A percentile compares a stretch with the other conserved stretches of the same genome.
Conservation (phyloP, 805 yeast genomes). For the Kuraishia hungarica region DNA sequence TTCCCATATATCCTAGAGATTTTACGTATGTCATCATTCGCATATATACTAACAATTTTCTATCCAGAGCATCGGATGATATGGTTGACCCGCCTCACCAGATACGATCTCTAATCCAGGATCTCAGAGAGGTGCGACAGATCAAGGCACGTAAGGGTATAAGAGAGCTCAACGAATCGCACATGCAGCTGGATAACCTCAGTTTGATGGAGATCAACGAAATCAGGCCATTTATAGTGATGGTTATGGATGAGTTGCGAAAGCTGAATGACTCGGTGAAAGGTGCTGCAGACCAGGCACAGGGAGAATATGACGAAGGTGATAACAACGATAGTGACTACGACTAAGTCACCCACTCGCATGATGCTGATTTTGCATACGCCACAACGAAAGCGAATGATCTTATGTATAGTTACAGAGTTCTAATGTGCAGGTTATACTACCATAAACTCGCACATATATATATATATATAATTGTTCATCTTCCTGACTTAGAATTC, state of each 20-base stretch:
- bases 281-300: background rate
- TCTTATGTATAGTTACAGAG: background rate
- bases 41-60: slow-evolving; percentile 1
- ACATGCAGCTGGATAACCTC: slow-evolving; percentile 74
- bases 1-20: background rate
- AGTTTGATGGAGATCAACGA: slow-evolving; percentile 84
- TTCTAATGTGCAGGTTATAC: too few relatives aligned
- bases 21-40: background rate
- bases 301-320: background rate
- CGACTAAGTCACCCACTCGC: too few relatives aligned
- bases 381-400: too few relatives aligned
- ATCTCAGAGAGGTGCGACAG: slow-evolving; percentile 73
- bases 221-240: slow-evolving; percentile 71
- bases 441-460: too few relatives aligned
- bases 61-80: slow-evolving; percentile 60
- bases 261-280: slow-evolving; percentile 31
- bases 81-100: slow-evolving; percentile 64
- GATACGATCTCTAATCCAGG: slow-evolving; percentile 66
- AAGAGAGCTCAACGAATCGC: slow-evolving; percentile 67
- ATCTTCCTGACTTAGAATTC: too few relatives aligned
- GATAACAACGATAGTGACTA: background rate
- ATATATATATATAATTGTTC: too few relatives aligned
- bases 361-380: background rate
- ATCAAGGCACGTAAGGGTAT: slow-evolving; percentile 79
- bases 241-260: slow-evolving; percentile 72